Percentiles rank a stretch among this genome's conserved stretches.
Evolutionary conservation across 225 moss, liverwort and hornwort genomes (phyloP).

Genomic region (Thuidium tamariscinum): DNA sequence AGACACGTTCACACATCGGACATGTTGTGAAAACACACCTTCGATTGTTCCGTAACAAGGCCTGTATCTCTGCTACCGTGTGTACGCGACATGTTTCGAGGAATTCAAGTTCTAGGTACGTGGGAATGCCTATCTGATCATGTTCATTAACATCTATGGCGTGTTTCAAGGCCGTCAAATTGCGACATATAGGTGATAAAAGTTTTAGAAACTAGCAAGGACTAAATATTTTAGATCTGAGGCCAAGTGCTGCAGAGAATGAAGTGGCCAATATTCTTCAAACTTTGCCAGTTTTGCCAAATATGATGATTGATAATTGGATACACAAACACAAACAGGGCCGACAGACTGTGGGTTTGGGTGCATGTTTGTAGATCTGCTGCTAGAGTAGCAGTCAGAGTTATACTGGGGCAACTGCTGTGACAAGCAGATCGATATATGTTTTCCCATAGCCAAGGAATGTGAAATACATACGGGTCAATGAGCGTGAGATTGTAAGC

Average conservation of each 20-base stretch:
- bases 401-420: neutral
- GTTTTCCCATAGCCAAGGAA: neutral
- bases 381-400: neutral
- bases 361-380: neutral
- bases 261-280: too few species aligned
- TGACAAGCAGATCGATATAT: neutral
- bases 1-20: neutral
- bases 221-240: neutral
- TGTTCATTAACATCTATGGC: neutral
- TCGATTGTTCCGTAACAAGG: neutral
- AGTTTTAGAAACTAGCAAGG: neutral
- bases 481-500: constrained; percentile 54
- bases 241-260: neutral
- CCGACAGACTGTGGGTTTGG: neutral
- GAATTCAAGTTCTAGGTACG: neutral
- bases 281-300: neutral
- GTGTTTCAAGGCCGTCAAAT: neutral
- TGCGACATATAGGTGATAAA: neutral
- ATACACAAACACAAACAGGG: neutral
- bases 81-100: neutral
- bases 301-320: too few species aligned
- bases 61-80: neutral
- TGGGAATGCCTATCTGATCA: neutral
- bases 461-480: constrained; percentile 51
- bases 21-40: neutral